Base-by-base conservation (phyloP, 768 basidiomycete species). In the Auricularia sp. region DNA sequence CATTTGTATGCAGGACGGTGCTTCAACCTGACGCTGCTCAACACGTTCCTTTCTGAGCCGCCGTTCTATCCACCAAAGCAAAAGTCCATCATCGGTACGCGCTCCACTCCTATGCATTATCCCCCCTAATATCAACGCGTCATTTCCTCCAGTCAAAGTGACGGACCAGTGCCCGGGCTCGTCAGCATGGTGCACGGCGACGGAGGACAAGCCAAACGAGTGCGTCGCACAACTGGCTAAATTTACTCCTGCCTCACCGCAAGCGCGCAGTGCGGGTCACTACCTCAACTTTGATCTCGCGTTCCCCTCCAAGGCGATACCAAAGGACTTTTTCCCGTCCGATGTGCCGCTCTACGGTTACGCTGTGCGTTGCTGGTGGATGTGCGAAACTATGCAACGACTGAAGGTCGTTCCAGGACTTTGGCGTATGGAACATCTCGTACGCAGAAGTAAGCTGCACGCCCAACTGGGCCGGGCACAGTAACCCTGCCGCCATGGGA, bases 221-320 rank as follows among this genome's bases (percentile, higher is more conserved):
- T 90, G 72, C 69, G 87, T 75, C 43, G 29, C 7, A 29, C 51
- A 3, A 39, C 21, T 23, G 36, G 42, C 29, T 62, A 44, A 33
- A 62, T 58, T 11, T 62, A 61, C 43, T 8, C 36, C n/a, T 43
- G 53, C 23, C 33, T 23, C 64, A 33, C 21, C n/a, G n/a, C n/a
- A 59, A 43, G 16, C 36, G 42, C 60, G 42, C 67, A 91, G 89
- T 60, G 87, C 82, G 44, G 88, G 87, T 5, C 77, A 78, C 61
- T 84, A 80, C 68, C 78, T 93, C 64, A 92, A 93, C 70, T 92
- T 93, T 72, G 91, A 93, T 74, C 84, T 93, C 62, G 85, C 88
- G 51, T 91, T 79, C 73, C 91, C 90, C 2, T 91, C 90, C 4
- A 68, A 70, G 2, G 84, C 87, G 18, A 90, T 92, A 64, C 82